Conservation (phyloP, 2,329 filamentous ascomycete species). For the Zalaria sp. region DNA sequence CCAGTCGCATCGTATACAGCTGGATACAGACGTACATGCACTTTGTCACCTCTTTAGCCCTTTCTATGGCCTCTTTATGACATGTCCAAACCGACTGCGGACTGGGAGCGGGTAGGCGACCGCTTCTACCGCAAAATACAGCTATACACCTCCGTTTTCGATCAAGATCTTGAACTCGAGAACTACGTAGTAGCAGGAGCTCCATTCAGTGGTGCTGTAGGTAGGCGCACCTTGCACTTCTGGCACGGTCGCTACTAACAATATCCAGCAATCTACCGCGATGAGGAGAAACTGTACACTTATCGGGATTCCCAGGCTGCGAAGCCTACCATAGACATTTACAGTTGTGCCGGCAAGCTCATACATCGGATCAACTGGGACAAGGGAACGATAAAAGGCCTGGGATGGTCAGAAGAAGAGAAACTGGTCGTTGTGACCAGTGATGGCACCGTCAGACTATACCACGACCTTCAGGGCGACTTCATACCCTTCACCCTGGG, state of each 20-base stretch:
- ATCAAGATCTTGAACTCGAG: conserved; percentile 84
- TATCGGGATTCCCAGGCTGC: conserved; percentile 57
- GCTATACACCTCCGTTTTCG: conserved; percentile 86
- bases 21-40: too few species aligned
- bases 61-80: conserved; percentile 4
- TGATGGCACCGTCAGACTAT: conserved; percentile 83
- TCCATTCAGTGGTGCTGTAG: conserved; percentile 84
- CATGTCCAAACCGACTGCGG: conserved; percentile 56
- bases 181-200: conserved; percentile 87
- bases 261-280: conserved; percentile 63
- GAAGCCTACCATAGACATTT: conserved; percentile 83
- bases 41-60: neutral
- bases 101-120: conserved; percentile 89
- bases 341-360: conserved; percentile 81
- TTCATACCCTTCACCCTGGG: conserved; percentile 91
- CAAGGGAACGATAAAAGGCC: conserved; percentile 68
- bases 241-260: conserved; percentile 10
- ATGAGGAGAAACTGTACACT: conserved; percentile 70
- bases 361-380: conserved; percentile 83
- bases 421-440: conserved; percentile 75
- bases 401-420: conserved; percentile 96
- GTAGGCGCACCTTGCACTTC: conserved; percentile 34
- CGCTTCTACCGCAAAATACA: conserved; percentile 91
- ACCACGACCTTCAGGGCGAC: conserved; percentile 81
- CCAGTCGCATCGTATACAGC: too few species aligned